These are phyloP conservation scores for Xerocomellus chrysenteron DNA, from an alignment of 768 basidiomycete species.

Conservation along the genomic window DNA sequence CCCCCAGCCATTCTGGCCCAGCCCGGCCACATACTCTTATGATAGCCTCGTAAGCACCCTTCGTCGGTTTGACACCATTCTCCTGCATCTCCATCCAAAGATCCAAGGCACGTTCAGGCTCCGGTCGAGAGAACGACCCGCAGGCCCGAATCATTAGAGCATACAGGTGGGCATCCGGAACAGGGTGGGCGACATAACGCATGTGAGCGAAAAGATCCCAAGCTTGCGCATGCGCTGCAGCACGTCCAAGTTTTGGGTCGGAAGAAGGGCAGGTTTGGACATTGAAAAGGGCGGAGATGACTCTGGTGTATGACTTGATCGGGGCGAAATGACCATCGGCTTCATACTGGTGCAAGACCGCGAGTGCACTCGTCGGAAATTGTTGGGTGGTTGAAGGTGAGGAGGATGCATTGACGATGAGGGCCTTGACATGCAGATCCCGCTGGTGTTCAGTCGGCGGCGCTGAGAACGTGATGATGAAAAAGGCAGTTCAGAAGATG, in stretches of 20 bases:
- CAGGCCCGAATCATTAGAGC: constrained; percentile 88
- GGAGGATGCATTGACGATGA: constrained; percentile 37
- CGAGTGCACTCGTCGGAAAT: constrained; percentile 63
- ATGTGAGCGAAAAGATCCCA: constrained; percentile 97
- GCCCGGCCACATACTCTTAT: constrained; percentile 78
- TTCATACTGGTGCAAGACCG: constrained; percentile 74
- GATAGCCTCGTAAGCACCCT: constrained; percentile 73
- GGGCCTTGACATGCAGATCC: constrained; percentile 70
- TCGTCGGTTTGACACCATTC: constrained; percentile 58
- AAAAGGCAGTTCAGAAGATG: background rate
- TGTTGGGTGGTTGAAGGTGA: constrained; percentile 22
- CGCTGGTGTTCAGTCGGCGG: constrained; percentile 55
- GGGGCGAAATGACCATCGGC: constrained; percentile 58
- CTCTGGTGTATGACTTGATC: constrained; percentile 68
- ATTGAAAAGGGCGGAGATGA: constrained; percentile 59
- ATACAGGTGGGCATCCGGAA: constrained; percentile 71
- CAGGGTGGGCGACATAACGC: constrained; percentile 91
- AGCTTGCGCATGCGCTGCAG: constrained; percentile 67
- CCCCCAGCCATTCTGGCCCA: constrained; percentile 67
- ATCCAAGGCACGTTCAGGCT: constrained; percentile 91
- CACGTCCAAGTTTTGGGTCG: constrained; percentile 29
- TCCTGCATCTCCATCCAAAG: constrained; percentile 94
- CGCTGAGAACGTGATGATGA: constrained; percentile 20
- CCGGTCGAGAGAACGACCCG: constrained; percentile 56
- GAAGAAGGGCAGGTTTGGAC: constrained; percentile 35